Conservation (phyloP, 768 basidiomycete genomes). For the Boletellus sp. region DNA sequence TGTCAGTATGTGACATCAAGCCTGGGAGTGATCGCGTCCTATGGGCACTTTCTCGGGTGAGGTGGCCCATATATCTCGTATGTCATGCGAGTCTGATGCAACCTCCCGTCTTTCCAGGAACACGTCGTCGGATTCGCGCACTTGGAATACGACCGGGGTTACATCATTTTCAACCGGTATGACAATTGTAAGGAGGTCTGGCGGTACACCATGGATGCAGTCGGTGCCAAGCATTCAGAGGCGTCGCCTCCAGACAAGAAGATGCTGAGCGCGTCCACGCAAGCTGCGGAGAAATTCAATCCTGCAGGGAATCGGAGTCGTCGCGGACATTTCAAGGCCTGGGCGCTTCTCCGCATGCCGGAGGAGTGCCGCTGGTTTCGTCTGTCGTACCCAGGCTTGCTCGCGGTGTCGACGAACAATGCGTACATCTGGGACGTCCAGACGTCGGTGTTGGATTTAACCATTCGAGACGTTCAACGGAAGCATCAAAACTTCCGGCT, state of each 20-base stretch:
- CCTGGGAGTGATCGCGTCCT: slow-evolving; percentile 39
- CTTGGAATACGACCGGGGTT: slow-evolving; percentile 70
- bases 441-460: slow-evolving; percentile 46
- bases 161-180: slow-evolving; percentile 62
- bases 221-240: slow-evolving; percentile 15
- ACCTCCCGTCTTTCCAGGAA: slow-evolving; percentile 3
- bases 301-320: slow-evolving; percentile 1
- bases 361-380: slow-evolving; percentile 49
- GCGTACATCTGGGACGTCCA: slow-evolving; percentile 65
- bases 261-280: slow-evolving; percentile 18
- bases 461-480: slow-evolving; percentile 19
- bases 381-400: slow-evolving; percentile 62
- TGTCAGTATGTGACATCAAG: slow-evolving; percentile 55
- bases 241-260: slow-evolving; percentile 33
- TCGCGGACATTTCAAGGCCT: slow-evolving; percentile 58
- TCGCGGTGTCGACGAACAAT: slow-evolving; percentile 41
- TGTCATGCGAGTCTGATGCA: background rate
- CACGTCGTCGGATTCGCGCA: slow-evolving; percentile 45
- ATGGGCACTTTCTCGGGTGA: slow-evolving; percentile 61
- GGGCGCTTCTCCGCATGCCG: slow-evolving; percentile 52
- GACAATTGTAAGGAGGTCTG: slow-evolving; percentile 66
- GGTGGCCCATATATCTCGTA: slow-evolving; percentile 13
- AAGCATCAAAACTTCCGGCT: slow-evolving; percentile 18
- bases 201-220: slow-evolving; percentile 43
- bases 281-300: slow-evolving; percentile 16